Conservation (phyloP, 2,329 filamentous ascomycete species). For the Huntiella savannae region DNA sequence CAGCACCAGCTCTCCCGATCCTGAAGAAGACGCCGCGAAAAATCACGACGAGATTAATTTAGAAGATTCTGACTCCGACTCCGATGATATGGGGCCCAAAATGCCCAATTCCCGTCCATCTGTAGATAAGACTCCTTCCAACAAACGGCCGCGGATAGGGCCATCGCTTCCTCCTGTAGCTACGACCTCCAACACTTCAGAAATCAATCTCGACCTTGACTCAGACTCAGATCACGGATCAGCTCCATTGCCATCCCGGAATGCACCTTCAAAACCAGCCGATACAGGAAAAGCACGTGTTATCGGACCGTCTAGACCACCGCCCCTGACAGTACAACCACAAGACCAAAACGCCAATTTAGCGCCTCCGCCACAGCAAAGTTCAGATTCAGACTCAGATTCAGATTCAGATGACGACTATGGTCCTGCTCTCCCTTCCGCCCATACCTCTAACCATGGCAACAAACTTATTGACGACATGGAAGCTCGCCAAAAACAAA, state of each 20-base stretch:
- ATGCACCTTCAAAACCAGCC: too few relatives aligned
- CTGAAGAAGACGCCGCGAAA: conserved; percentile 22
- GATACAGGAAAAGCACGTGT: too few relatives aligned
- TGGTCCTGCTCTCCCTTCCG: conserved; percentile 37
- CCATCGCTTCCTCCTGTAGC: conserved; percentile 13
- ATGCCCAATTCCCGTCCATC: conserved; percentile 12
- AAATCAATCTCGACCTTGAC: conserved; percentile 20
- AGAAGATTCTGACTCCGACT: conserved; percentile 19
- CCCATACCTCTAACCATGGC: conserved; percentile 25
- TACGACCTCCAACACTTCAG: conserved; percentile 17
- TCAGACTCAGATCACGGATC: conserved; percentile 20
- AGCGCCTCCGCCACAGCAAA: background rate
- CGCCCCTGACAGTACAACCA: conserved; percentile 3
- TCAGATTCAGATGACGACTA: conserved; percentile 32
- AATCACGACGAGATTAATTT: conserved; percentile 26
- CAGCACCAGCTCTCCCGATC: conserved; percentile 24
- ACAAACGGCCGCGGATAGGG: conserved; percentile 14
- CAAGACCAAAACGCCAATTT: background rate
- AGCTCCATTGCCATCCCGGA: too few relatives aligned
- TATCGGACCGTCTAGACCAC: background rate
- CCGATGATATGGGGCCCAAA: conserved; percentile 25
- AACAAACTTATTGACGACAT: conserved; percentile 13
- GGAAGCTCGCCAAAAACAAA: background rate
- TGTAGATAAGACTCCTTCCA: background rate
- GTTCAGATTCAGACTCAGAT: conserved; percentile 13